These are phyloP conservation scores for Trichoderma sp. DNA, from an alignment of 2,329 filamentous ascomycete species.

Conservation along the genomic window DNA sequence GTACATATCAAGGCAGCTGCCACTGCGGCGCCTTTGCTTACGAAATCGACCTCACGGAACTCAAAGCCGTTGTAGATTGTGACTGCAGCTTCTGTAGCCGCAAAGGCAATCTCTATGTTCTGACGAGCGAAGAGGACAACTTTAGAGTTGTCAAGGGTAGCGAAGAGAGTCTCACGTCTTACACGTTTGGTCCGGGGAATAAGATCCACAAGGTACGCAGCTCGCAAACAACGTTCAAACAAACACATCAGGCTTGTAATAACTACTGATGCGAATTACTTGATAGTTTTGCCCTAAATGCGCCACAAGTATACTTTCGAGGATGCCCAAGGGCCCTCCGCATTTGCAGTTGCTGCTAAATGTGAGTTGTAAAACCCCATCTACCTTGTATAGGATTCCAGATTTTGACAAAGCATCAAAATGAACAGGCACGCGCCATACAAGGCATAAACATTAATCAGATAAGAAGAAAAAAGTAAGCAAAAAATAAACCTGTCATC, in stretches of 20 bases:
- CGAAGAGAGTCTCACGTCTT: constrained; percentile 46
- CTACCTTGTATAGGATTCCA: background rate
- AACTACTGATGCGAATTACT: background rate
- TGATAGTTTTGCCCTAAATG: constrained; percentile 57
- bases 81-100: constrained; percentile 69
- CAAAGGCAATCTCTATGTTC: constrained; percentile 49
- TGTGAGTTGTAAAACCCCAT: constrained; percentile 5
- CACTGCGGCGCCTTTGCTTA: constrained; percentile 60
- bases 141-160: constrained; percentile 53
- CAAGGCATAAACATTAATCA: constrained; percentile 42
- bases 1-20: constrained; percentile 61
- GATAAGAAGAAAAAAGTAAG: constrained; percentile 46
- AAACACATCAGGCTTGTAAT: too few relatives aligned
- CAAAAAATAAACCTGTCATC: constrained; percentile 42
- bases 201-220: constrained; percentile 48
- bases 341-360: constrained; percentile 27
- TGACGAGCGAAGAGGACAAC: constrained; percentile 35
- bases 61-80: constrained; percentile 60
- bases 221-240: background rate
- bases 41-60: constrained; percentile 57
- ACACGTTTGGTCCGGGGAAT: constrained; percentile 48
- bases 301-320: constrained; percentile 49
- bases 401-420: background rate
- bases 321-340: background rate
- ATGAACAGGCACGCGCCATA: background rate